These are phyloP conservation scores for Pichia phayaonensis DNA, from an alignment of 805 yeast species.

Conservation along the genomic window DNA sequence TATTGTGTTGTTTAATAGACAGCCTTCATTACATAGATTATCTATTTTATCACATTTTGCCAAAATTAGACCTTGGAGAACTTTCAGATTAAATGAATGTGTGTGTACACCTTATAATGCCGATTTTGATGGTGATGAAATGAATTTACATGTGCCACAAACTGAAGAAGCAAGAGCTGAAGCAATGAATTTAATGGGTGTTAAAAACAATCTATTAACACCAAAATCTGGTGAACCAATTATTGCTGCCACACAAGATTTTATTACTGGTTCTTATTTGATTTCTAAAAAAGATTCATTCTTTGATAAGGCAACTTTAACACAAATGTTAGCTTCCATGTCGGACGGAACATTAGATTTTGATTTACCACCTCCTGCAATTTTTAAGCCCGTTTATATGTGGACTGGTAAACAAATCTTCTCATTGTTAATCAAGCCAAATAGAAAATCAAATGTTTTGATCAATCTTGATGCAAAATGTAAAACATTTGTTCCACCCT, in stretches of 20 bases:
- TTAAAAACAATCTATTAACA: constrained; percentile 85
- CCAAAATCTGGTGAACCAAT: constrained; percentile 99
- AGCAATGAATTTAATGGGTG: constrained; percentile 98
- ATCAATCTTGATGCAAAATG: constrained; percentile 93
- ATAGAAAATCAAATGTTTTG: constrained; percentile 62
- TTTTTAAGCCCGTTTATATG: constrained; percentile 75
- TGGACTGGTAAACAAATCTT: constrained; percentile 99
- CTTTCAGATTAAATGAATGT: constrained; percentile 94
- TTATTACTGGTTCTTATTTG: constrained; percentile 91
- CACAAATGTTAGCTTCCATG: constrained; percentile 89
- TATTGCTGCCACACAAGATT: constrained; percentile 99
- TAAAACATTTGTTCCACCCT: constrained; percentile 80
- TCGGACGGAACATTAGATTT: constrained; percentile 82
- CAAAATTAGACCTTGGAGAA: constrained; percentile 95
- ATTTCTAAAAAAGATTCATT: constrained; percentile 91
- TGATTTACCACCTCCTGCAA: constrained; percentile 93
- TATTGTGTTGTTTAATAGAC: constrained; percentile 90
- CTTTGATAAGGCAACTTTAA: constrained; percentile 77
- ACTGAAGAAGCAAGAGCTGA: constrained; percentile 98
- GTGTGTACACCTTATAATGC: constrained; percentile 99
- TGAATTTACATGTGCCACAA: constrained; percentile 98
- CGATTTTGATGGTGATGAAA: constrained; percentile 98
- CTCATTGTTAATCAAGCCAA: constrained; percentile 80
- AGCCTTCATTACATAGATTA: constrained; percentile 92
- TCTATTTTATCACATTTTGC: constrained; percentile 95